Evolutionary conservation across 139 green algal species (phyloP).

Genomic region (Diplosphaera chodatii): DNA sequence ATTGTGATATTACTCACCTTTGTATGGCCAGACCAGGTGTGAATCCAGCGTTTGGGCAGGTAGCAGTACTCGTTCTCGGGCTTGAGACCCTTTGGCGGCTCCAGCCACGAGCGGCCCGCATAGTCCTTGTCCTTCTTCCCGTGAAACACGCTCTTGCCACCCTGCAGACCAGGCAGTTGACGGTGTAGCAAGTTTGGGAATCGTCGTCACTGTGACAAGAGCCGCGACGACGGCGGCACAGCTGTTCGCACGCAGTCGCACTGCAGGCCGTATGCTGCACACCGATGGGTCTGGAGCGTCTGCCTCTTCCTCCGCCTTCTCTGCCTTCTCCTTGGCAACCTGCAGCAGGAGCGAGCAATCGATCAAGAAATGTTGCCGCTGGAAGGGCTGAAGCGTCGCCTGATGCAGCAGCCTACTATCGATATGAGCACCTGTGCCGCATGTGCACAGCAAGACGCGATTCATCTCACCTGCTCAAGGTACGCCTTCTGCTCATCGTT

Average conservation of each 20-base stretch:
- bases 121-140: slow-evolving; percentile 34
- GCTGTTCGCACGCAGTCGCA: too few relatives aligned
- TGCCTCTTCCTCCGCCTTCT: slow-evolving; percentile 37
- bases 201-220: too few relatives aligned
- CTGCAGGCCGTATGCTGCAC: slow-evolving; percentile 29
- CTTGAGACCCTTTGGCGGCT: slow-evolving; percentile 49
- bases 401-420: too few relatives aligned
- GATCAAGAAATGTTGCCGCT: too few relatives aligned
- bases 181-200: too few relatives aligned
- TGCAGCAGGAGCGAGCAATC: slow-evolving; percentile 2
- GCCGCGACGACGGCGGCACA: too few relatives aligned
- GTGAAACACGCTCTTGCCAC: slow-evolving; percentile 41
- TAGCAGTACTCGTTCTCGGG: slow-evolving; percentile 67
- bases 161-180: too few relatives aligned
- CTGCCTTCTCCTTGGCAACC: slow-evolving; percentile 37
- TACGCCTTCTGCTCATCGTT: slow-evolving; percentile 88
- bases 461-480: slow-evolving; percentile 47
- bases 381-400: too few relatives aligned
- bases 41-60: slow-evolving; percentile 87
- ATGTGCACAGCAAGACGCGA: background rate
- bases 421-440: background rate
- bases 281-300: slow-evolving; percentile 10
- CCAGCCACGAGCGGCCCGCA: slow-evolving; percentile 54
- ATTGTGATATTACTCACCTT: slow-evolving; percentile 41
- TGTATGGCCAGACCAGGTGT: slow-evolving; percentile 89